Conservation (phyloP, 208 protist genomes). For the Trichomonas tenax region DNA sequence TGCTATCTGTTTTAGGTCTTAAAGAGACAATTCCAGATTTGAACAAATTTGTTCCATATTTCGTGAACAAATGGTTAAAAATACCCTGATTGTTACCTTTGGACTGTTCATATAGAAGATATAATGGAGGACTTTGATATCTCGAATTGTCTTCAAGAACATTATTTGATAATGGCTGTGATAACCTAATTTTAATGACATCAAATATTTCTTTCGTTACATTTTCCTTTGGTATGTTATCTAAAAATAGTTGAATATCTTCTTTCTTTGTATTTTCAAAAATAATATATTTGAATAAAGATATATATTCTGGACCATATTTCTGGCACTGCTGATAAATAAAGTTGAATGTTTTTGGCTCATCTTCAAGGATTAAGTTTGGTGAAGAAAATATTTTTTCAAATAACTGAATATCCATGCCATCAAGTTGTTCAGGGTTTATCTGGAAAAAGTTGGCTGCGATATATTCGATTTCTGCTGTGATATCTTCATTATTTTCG, state of each 20-base stretch:
- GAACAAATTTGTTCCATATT: not conserved
- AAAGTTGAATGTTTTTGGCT: not conserved
- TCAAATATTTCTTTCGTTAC: not conserved
- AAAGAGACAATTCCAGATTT: not conserved
- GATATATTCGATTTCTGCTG: not conserved
- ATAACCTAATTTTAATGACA: not conserved
- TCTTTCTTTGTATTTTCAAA: not conserved
- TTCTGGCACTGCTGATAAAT: not conserved
- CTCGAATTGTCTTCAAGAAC: not conserved
- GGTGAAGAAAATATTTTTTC: not conserved
- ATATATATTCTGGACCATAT: not conserved
- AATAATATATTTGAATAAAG: not conserved
- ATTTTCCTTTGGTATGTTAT: not conserved
- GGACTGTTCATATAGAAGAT: not conserved
- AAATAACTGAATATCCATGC: not conserved
- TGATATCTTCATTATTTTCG: not conserved
- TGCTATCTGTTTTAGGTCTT: not conserved
- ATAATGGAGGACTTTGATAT: not conserved
- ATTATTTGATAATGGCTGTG: not conserved
- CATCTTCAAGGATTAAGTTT: not conserved
- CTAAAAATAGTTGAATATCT: not conserved
- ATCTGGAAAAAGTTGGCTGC: not conserved
- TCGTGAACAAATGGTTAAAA: not conserved
- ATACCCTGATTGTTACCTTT: not conserved
- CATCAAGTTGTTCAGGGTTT: not conserved